Evolutionary conservation across 1,139 yeast species (phyloP).

Genomic region (Diutina mesorugosa): DNA sequence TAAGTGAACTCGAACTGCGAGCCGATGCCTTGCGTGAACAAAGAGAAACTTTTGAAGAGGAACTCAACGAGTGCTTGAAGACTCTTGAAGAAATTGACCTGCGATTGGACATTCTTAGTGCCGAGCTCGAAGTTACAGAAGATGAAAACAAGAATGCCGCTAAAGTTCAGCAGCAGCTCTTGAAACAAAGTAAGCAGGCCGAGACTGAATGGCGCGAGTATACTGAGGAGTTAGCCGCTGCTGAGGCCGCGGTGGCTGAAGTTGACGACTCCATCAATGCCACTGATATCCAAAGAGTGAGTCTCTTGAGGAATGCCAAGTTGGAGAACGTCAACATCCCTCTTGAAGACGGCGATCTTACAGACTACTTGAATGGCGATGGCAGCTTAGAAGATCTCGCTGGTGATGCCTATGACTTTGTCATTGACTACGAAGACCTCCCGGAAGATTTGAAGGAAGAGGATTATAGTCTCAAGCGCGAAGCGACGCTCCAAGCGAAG

Average conservation of each 20-base stretch:
- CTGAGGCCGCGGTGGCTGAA: constrained; percentile 13
- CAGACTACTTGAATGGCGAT: constrained; percentile 25
- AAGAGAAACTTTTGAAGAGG: neutral
- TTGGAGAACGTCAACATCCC: constrained; percentile 63
- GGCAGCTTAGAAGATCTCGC: constrained; percentile 21
- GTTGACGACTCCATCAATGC: constrained; percentile 36
- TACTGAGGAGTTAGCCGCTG: constrained; percentile 16
- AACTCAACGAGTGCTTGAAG: constrained; percentile 25
- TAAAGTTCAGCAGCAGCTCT: neutral
- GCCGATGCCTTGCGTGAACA: neutral
- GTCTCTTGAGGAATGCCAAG: constrained; percentile 59
- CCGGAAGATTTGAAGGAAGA: constrained; percentile 29
- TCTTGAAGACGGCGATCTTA: constrained; percentile 40
- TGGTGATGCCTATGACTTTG: constrained; percentile 32
- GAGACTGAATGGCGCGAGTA: constrained; percentile 28
- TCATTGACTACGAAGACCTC: constrained; percentile 43
- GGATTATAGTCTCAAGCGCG: constrained; percentile 21
- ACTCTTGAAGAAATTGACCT: constrained; percentile 30
- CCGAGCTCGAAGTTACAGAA: constrained; percentile 13
- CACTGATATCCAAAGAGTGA: constrained; percentile 43
- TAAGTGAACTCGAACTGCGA: constrained; percentile 7
- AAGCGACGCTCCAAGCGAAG: constrained; percentile 32
- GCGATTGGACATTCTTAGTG: constrained; percentile 16
- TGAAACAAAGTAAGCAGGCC: constrained; percentile 23
- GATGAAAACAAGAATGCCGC: constrained; percentile 36